phyloP scores from a whole-genome alignment of 257 asterid genomes.

The Fraxinus cuspidata region DNA sequence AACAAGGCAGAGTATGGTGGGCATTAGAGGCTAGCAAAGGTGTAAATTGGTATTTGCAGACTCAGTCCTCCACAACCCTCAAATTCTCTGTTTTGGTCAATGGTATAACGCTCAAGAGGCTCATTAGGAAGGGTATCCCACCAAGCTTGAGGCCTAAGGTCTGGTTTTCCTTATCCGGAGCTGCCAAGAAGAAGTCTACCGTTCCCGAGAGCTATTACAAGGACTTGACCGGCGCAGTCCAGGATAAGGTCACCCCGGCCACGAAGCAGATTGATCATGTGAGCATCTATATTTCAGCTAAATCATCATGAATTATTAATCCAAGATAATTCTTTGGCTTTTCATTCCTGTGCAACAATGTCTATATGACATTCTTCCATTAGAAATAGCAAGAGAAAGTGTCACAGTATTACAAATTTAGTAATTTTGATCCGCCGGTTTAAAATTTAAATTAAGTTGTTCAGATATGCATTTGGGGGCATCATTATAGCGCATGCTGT shows the following conservation, averaged over 20 bases:
- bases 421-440: background rate
- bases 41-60: slow-evolving; percentile 78
- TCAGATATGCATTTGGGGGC: background rate
- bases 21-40: slow-evolving; percentile 87
- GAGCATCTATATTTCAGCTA: slow-evolving; percentile 26
- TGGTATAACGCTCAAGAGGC: slow-evolving; percentile 89
- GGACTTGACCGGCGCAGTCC: slow-evolving; percentile 74
- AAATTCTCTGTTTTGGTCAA: slow-evolving; percentile 77
- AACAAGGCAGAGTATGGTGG: slow-evolving; percentile 96
- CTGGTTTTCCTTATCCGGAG: slow-evolving; percentile 93
- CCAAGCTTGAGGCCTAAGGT: slow-evolving; percentile 89
- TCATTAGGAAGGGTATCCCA: slow-evolving; percentile 88
- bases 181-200: slow-evolving; percentile 95
- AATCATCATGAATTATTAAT: background rate
- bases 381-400: background rate
- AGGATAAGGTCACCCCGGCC: slow-evolving; percentile 83
- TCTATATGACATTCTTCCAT: background rate
- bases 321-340: background rate
- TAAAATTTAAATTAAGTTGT: background rate
- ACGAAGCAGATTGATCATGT: slow-evolving; percentile 98
- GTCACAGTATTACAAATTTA: background rate
- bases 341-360: background rate
- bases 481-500: background rate
- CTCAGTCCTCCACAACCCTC: slow-evolving; percentile 55
- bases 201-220: slow-evolving; percentile 90